These are phyloP conservation scores for Pseudocercospora pini-densiflorae DNA, from an alignment of 2,329 filamentous ascomycete genomes.

Conservation along the genomic window DNA sequence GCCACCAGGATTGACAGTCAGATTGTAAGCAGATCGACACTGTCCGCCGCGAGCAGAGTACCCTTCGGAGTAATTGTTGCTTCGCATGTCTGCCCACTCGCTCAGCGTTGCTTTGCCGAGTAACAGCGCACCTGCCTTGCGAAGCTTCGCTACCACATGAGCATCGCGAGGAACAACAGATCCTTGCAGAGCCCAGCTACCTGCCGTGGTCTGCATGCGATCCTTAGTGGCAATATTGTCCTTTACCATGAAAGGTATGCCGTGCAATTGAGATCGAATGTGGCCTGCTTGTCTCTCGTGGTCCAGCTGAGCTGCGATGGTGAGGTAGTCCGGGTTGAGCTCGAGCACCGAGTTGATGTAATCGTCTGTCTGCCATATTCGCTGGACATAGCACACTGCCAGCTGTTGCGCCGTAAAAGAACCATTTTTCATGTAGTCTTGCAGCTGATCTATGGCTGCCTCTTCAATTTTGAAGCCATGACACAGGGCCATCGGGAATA, in stretches of 20 bases:
- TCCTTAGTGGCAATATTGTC: constrained; percentile 74
- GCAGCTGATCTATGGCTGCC: constrained; percentile 70
- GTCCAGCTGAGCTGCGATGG: constrained; percentile 66
- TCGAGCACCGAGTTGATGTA: constrained; percentile 68
- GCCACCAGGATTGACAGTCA: constrained; percentile 70
- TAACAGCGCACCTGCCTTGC: constrained; percentile 69
- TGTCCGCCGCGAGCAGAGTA: constrained; percentile 70
- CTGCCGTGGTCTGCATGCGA: constrained; percentile 74
- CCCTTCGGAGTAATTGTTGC: constrained; percentile 69
- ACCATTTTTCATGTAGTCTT: constrained; percentile 60
- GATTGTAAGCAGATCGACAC: constrained; percentile 68
- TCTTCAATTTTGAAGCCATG: constrained; percentile 67
- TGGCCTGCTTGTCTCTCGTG: constrained; percentile 61
- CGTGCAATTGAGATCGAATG: constrained; percentile 70
- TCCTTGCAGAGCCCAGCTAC: constrained; percentile 69
- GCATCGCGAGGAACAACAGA: constrained; percentile 71
- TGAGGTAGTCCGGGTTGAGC: constrained; percentile 68
- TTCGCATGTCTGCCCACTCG: constrained; percentile 77
- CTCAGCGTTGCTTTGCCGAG: constrained; percentile 72
- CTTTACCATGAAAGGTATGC: constrained; percentile 76
- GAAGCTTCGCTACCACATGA: constrained; percentile 63
- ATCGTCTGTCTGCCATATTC: constrained; percentile 64
- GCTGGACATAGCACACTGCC: constrained; percentile 64
- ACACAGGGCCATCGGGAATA: constrained; percentile 69
- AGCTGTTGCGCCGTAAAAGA: constrained; percentile 63